These are phyloP conservation scores for Kodamaea kaohsiungensis DNA, from an alignment of 805 yeast genomes.

Conservation along the genomic window DNA sequence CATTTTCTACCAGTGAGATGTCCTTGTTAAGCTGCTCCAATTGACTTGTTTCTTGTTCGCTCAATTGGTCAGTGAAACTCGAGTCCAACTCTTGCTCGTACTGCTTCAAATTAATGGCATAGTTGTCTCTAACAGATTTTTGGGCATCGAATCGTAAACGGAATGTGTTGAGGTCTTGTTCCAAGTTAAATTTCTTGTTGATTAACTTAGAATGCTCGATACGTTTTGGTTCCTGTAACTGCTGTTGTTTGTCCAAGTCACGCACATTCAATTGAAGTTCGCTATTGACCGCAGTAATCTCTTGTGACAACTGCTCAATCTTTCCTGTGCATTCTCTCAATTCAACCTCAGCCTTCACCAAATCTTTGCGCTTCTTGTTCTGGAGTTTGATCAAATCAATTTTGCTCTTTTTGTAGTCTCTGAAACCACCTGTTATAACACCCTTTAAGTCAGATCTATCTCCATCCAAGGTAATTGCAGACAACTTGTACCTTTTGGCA, in stretches of 20 bases:
- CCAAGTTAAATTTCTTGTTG: conserved; percentile 41
- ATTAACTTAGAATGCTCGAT: conserved; percentile 42
- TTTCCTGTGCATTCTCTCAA: conserved; percentile 38
- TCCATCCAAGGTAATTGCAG: conserved; percentile 88
- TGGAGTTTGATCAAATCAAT: conserved; percentile 67
- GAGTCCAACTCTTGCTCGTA: conserved; percentile 51
- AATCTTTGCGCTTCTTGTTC: conserved; percentile 51
- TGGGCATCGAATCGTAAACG: conserved; percentile 37
- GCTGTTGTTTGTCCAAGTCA: conserved; percentile 45
- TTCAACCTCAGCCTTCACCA: conserved; percentile 38
- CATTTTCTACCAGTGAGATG: conserved; percentile 39
- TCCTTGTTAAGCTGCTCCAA: conserved; percentile 35
- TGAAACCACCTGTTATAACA: conserved; percentile 84
- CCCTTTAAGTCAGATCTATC: conserved; percentile 86
- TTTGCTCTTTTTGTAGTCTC: conserved; percentile 66
- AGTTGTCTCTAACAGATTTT: conserved; percentile 31
- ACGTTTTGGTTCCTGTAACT: conserved; percentile 45
- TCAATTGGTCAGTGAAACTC: conserved; percentile 54
- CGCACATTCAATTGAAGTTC: conserved; percentile 35
- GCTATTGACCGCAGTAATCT: conserved; percentile 52
- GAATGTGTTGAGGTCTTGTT: conserved; percentile 44
- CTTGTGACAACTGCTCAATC: conserved; percentile 49
- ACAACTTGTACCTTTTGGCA: conserved; percentile 59
- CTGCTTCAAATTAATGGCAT: conserved; percentile 41
- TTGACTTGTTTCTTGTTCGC: conserved; percentile 47